Evolutionary conservation across 371 early-diverging fungal species (phyloP), one percentile per base, ranked within the genome.

Genomic region (Rhizopus delemar): DNA sequence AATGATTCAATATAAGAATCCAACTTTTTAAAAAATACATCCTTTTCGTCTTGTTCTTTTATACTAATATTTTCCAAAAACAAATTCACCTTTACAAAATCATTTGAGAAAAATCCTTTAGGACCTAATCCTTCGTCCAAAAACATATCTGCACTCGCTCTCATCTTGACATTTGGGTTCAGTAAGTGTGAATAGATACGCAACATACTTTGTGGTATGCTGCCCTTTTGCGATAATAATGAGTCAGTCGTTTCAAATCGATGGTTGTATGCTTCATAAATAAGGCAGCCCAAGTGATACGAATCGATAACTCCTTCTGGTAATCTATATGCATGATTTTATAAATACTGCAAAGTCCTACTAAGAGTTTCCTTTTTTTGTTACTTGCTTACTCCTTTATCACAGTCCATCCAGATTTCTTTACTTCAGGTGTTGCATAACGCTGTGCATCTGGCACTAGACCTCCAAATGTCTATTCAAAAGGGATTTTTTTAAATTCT

Each of bases 31-130:
- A 94, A 80, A 56, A 94, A 95, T 3, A 70, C 78, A 16, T 89
- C 90, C 59, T 92, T 90, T 68, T 94, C 94, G 36, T 71, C 60
- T 33, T 84, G 82, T 33, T 94, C 95, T 68, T 94, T 94, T 56
- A 96, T 85, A 36, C 88, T 85, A 46, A 94, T 85, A 68, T 93
- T 90, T 59, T 96, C 97, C 38, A 95, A 66, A 51, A 94, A 94
- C 50, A 90, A 57, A 46, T 86, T 88, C 3, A 89, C 84, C 33
- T 83, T 82, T 4, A 96, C 80, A 58, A 96, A 89, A 51, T 89
- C 89, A 9, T 77, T 85, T 36, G 89, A 84, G 65, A 96, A 93
- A 62, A 85, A 93, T 0, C 90, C 88, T 52, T 77, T 74, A 0
- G 83, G 65, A 3, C 75, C 73, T 51, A 79, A 59, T 3, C 88